A percentile compares a stretch with the other conserved stretches of the same genome.
Evolutionary conservation across 345 rosid genomes (phyloP).

Genomic region (Laguncularia racemosa): DNA sequence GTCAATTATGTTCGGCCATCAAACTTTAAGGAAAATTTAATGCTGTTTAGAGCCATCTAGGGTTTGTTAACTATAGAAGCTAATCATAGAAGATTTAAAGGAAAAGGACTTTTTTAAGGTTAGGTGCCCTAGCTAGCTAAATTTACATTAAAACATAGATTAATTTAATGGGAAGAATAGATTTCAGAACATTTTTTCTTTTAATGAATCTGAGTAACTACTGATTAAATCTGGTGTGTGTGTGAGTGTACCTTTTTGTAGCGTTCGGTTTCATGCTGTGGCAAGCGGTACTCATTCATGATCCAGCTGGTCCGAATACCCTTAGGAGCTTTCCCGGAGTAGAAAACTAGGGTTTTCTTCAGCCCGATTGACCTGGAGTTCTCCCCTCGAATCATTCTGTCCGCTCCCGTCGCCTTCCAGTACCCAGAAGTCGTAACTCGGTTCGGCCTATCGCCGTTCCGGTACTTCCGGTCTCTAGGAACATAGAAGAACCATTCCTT

Average conservation of each 20-base stretch:
- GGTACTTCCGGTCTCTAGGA: slow-evolving; percentile 86
- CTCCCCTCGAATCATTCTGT: slow-evolving; percentile 84
- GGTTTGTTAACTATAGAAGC: no score
- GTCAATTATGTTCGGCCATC: no score
- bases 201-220: no score
- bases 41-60: no score
- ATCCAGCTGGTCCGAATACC: slow-evolving; percentile 98
- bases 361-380: slow-evolving; percentile 71
- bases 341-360: slow-evolving; percentile 99
- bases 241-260: slow-evolving; percentile 65
- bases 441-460: slow-evolving; percentile 96
- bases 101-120: no score
- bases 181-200: background rate
- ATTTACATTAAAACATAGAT: background rate
- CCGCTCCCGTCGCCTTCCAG: slow-evolving; percentile 99
- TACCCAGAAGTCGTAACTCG: slow-evolving; percentile 95
- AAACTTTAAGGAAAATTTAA: no score
- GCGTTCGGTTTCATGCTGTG: slow-evolving; percentile 86
- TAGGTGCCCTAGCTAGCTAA: no score
- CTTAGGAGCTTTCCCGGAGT: slow-evolving; percentile 97
- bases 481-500: slow-evolving; percentile 99
- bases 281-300: slow-evolving; percentile 98
- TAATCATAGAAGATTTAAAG: no score
- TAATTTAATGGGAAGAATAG: background rate
- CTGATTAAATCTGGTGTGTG: background rate